Evolutionary conservation across 768 basidiomycete genomes (phyloP).

Genomic region (Holtermannia corniformis): DNA sequence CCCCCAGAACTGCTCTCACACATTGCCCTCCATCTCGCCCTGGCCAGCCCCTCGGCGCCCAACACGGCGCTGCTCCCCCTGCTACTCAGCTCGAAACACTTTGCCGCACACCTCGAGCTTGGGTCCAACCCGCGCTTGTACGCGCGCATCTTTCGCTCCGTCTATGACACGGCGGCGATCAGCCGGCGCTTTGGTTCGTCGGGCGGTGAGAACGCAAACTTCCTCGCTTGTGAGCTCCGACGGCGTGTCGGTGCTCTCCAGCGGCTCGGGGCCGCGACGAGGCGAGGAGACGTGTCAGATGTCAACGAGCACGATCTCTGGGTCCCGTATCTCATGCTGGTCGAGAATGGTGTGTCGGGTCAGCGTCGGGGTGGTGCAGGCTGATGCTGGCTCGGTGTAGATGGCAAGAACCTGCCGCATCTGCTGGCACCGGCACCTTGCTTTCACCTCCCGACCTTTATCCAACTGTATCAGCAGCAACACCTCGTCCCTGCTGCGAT

Average conservation of each 20-base stretch:
- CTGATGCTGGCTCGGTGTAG: constrained; percentile 13
- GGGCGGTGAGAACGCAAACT: constrained; percentile 1
- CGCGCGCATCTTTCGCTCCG: constrained; percentile 56
- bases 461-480: constrained; percentile 37
- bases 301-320: constrained; percentile 31
- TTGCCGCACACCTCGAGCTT: constrained; percentile 41
- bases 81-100: constrained; percentile 34
- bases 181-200: constrained; percentile 48
- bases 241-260: constrained; percentile 18
- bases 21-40: constrained; percentile 58
- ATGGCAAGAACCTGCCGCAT: constrained; percentile 35
- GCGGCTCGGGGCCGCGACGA: constrained; percentile 15
- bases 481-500: constrained; percentile 36
- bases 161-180: constrained; percentile 56
- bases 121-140: constrained; percentile 59
- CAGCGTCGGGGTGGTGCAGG: neutral
- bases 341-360: constrained; percentile 38
- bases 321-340: constrained; percentile 36
- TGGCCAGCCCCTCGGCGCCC: constrained; percentile 42
- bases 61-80: constrained; percentile 57
- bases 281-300: constrained; percentile 8
- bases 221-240: constrained; percentile 24
- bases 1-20: constrained; percentile 72
- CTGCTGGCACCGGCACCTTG: constrained; percentile 21
- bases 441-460: constrained; percentile 25